Evolutionary conservation across 208 protist species (phyloP), one percentile per base, ranked within the genome.

Genomic region (Crithidia expoeki): DNA sequence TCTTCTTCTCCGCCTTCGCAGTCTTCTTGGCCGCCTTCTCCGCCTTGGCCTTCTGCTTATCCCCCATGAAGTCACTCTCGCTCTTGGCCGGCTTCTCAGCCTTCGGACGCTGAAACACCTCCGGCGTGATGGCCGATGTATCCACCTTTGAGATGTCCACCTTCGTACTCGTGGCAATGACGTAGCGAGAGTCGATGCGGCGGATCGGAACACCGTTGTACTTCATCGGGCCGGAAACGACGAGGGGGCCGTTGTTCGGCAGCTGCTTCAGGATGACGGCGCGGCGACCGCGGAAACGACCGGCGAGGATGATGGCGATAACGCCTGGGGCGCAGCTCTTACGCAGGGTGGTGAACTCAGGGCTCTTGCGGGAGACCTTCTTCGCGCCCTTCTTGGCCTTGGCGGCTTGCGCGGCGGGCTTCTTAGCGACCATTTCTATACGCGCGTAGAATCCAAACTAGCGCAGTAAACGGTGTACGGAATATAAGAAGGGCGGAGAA

Each of bases 191-290:
- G 87, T 99, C 89, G 68, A 99, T 96, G 77, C 98, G 95, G 58
- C 97, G 94, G 47, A 99, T 88, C 52, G 98, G 98, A 55, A 99
- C 98, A 85, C 98, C 98, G 83, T 99, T 99, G 81, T 99, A 74
- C 84, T 94, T 96, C 83, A 92, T 96, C 60, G 88, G 83, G 76
- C 98, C 98, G 61, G 97, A 98, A 64, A 99, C 90, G 55, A 99
- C 91, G 12, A 99, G 88, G 9, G 99, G 89, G 71, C 98, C 98
- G 67, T 96, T 98, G 53, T 85, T 50, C 34, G 90, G 79, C 60
- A 99, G 92, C 88, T 99, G 96, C 88, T 99, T 99, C 36, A 99
- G 89, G 79, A 99, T 96, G 27, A 99, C 96, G n/a, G 97, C 98
- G 66, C 98, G 94, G 81, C 97, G 93, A 74, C 98, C 98, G 79